Conservation (phyloP, 2,329 filamentous ascomycete genomes). For the Botryotinia narcissicola region DNA sequence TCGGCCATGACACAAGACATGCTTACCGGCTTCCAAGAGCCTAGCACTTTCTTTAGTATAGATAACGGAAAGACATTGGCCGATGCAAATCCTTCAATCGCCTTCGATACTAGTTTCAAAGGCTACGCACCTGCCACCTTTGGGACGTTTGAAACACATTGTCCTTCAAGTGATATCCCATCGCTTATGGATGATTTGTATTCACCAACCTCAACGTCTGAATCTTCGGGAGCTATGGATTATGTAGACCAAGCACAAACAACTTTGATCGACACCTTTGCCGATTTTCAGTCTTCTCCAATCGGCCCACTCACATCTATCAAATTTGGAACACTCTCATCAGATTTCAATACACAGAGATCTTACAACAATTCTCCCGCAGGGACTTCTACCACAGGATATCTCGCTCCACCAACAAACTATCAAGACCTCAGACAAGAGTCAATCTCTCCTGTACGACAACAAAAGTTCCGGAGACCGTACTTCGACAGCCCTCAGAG, state of each 20-base stretch:
- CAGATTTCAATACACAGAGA: not conserved
- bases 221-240: constrained; percentile 25
- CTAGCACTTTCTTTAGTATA: constrained; percentile 21
- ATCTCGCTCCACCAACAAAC: not conserved
- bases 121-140: constrained; percentile 11
- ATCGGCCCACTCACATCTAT: constrained; percentile 19
- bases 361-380: constrained; percentile 9
- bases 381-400: not conserved
- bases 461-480: constrained; percentile 7
- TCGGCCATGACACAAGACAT: constrained; percentile 25
- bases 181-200: constrained; percentile 27
- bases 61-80: constrained; percentile 12
- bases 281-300: constrained; percentile 19
- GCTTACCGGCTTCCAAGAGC: constrained; percentile 20
- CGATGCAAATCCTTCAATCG: constrained; percentile 20
- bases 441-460: constrained; percentile 21
- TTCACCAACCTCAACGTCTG: constrained; percentile 26
- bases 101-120: constrained; percentile 19
- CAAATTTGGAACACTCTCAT: constrained; percentile 16
- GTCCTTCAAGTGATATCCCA: constrained; percentile 25
- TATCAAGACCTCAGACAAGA: not conserved
- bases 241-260: constrained; percentile 35
- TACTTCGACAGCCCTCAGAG: constrained; percentile 12
- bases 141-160: constrained; percentile 16
- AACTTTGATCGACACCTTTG: constrained; percentile 29